Evolutionary conservation across 805 yeast genomes (phyloP), one percentile per base, ranked within the genome.

Genomic region (Isabelozyma gotoi): DNA sequence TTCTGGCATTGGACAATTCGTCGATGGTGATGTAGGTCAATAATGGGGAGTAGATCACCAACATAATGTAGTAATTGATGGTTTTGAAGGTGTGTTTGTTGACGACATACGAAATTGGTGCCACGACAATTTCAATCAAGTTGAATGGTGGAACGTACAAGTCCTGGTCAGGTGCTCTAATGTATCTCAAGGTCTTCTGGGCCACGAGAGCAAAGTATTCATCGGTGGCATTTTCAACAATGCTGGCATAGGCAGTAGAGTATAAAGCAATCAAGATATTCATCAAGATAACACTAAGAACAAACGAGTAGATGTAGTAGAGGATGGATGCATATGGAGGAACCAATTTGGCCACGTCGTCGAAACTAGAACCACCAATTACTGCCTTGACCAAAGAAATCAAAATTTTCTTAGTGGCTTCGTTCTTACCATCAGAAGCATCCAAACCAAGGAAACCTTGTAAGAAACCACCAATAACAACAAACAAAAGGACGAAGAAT

Each of bases 401-500:
- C 36, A 88, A 62, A 40, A 88, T 82, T 27, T 79, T 71, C 16
- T 70, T 64, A 0, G 96, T 86, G 19, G 87, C 84, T 51, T 88
- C 94, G 45, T 85, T 71, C 48, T 78, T 80, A 50, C 96, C 96
- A 62, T 89, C 96, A 2, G 95, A 85, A 31, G 87, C 84, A 64
- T 89, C 97, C 42, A 89, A 71, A 10, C 96, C 96, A 27, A 89
- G 63, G 61, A 89, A 88, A 0, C 95, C 96, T 60, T 89, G 96
- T 43, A 88, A 67, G 64, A 89, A 89, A 0, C 96, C 96, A 39
- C 85, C 60, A 48, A 85, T 81, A 31, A 89, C 82, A 44, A 88
- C 78, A 7, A 76, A 67, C 43, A 89, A 70, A 50, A 89, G 67
- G 36, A 87, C 85, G 58, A 89, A 89, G 68, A 89, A 89, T 11